Conservation (phyloP, 805 yeast genomes). For the Pichia gijzeniarum region DNA sequence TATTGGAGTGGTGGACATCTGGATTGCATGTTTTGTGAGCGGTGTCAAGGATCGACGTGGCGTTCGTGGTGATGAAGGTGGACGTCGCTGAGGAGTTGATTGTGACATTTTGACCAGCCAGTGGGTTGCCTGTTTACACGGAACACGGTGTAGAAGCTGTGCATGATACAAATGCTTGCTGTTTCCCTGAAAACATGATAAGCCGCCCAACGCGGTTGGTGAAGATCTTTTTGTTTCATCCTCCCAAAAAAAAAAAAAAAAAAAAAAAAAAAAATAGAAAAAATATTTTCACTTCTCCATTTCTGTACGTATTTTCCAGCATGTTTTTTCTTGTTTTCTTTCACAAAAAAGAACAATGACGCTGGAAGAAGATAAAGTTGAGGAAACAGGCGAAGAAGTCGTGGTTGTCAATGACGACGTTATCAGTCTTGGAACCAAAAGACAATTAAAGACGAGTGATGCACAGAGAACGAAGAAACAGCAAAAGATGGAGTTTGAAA, state of each 20-base stretch:
- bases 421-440: constrained; percentile 7
- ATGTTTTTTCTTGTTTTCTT: too few species aligned
- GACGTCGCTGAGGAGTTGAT: constrained; percentile 22
- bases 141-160: background rate
- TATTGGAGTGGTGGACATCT: constrained; percentile 28
- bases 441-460: constrained; percentile 30
- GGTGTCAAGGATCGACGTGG: constrained; percentile 30
- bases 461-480: constrained; percentile 59
- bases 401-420: constrained; percentile 11
- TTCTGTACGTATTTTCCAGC: too few species aligned
- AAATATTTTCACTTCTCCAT: too few species aligned
- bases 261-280: too few species aligned
- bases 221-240: too few species aligned
- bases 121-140: too few species aligned
- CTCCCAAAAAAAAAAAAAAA: too few species aligned
- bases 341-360: constrained; percentile 16
- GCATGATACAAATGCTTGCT: too few species aligned
- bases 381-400: constrained; percentile 11
- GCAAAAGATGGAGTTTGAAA: constrained; percentile 59
- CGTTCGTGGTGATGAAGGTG: constrained; percentile 13
- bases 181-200: too few species aligned
- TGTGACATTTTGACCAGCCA: background rate
- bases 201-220: too few species aligned
- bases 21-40: constrained; percentile 25
- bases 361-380: constrained; percentile 19